Evolutionary conservation across 805 yeast genomes (phyloP).

Genomic region (Metschnikowia santaceciliae): DNA sequence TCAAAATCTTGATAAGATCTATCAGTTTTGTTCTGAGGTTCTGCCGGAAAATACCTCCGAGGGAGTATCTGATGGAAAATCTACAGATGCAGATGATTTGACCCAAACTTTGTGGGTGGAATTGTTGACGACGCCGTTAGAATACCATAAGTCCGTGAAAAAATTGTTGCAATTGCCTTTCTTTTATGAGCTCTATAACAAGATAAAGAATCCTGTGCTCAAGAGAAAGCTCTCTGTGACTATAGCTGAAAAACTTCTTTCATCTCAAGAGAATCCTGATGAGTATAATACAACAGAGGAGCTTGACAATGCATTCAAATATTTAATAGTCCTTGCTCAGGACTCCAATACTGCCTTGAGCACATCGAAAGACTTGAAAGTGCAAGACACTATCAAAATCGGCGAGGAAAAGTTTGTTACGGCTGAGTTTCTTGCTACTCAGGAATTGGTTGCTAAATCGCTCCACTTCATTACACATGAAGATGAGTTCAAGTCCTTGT

Average conservation of each 20-base stretch:
- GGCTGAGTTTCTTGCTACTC: conserved; percentile 41
- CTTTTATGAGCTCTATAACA: conserved; percentile 49
- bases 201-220: conserved; percentile 46
- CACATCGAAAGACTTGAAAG: conserved; percentile 40
- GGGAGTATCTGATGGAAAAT: conserved; percentile 6
- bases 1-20: conserved; percentile 58
- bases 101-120: conserved; percentile 37
- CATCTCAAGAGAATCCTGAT: conserved; percentile 30
- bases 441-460: conserved; percentile 64
- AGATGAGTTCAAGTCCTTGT: conserved; percentile 38
- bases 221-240: conserved; percentile 58
- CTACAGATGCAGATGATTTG: conserved; percentile 17
- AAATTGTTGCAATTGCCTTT: conserved; percentile 43
- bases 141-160: conserved; percentile 37
- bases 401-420: conserved; percentile 27
- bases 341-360: conserved; percentile 25
- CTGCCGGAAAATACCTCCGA: conserved; percentile 14
- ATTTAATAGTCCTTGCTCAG: conserved; percentile 52
- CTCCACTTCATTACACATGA: conserved; percentile 56
- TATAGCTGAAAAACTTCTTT: conserved; percentile 56
- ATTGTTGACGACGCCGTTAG: conserved; percentile 48
- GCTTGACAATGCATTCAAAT: conserved; percentile 56
- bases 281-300: conserved; percentile 35
- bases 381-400: conserved; percentile 29
- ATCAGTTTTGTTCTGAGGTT: conserved; percentile 49